Percentiles rank a stretch among this genome's conserved stretches.
Conservation (phyloP, 208 protist species). For the Acanthamoeba castellanii region DNA sequence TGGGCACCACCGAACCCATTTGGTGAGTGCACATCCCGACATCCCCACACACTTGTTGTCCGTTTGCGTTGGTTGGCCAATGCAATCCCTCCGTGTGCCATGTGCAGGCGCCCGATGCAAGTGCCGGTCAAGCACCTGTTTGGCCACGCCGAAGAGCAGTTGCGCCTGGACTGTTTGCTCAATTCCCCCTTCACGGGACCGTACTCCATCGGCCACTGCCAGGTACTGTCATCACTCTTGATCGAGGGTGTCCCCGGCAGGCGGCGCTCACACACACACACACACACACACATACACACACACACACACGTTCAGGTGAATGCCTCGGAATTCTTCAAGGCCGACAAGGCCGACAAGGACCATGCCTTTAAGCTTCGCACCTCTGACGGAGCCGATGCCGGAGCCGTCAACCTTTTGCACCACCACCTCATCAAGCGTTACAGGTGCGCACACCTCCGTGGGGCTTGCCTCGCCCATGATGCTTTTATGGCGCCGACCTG, state of each 20-base stretch:
- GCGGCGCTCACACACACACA: too few relatives aligned
- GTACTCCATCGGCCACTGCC: slow-evolving; percentile 9
- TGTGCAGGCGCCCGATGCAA: slow-evolving; percentile 24
- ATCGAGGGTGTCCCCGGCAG: not conserved
- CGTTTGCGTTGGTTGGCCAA: not conserved
- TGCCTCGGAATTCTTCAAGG: not conserved
- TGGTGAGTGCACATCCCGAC: not conserved
- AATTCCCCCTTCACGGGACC: slow-evolving; percentile 33
- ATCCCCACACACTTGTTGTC: not conserved
- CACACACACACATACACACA: too few relatives aligned
- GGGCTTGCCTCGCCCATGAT: not conserved
- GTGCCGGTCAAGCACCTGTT: not conserved
- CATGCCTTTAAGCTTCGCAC: not conserved
- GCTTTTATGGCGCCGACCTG: not conserved
- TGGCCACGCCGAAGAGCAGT: not conserved
- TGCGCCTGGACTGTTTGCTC: slow-evolving; percentile 10
- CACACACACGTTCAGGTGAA: not conserved
- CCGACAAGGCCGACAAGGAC: not conserved
- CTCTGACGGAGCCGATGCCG: not conserved
- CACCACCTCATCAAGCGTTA: slow-evolving; percentile 43
- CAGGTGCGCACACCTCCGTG: not conserved
- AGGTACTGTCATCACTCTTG: not conserved
- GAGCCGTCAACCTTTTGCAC: slow-evolving; percentile 25
- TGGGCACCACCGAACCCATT: slow-evolving; percentile 53
- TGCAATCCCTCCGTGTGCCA: not conserved